A percentile compares a stretch with the other conserved stretches of the same genome.
Conservation (phyloP, 2,329 filamentous ascomycete species). For the Harringtonia aguacate region DNA sequence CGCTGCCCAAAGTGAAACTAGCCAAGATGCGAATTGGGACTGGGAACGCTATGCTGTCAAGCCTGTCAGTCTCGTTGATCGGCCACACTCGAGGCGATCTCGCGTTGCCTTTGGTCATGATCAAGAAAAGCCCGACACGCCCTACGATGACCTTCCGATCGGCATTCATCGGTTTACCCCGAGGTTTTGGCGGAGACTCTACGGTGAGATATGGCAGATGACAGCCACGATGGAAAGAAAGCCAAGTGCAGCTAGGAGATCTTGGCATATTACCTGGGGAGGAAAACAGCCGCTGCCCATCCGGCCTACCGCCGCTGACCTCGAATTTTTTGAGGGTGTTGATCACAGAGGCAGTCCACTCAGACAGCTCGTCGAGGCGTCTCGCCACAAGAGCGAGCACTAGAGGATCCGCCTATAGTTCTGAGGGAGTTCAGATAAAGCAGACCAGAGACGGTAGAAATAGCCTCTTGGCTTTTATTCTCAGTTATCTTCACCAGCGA, state of each 20-base stretch:
- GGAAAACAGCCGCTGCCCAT: slow-evolving; percentile 16
- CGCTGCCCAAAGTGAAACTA: slow-evolving; percentile 12
- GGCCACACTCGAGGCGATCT: slow-evolving; percentile 20
- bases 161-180: slow-evolving; percentile 23
- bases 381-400: neutral
- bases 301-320: slow-evolving; percentile 21
- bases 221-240: slow-evolving; percentile 29
- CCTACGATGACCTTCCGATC: slow-evolving; percentile 15
- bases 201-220: slow-evolving; percentile 32
- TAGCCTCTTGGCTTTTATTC: neutral
- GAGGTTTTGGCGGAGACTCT: slow-evolving; percentile 37
- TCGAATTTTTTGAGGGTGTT: slow-evolving; percentile 38
- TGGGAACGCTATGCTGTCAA: slow-evolving; percentile 31
- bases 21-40: slow-evolving; percentile 19
- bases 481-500: slow-evolving; percentile 29
- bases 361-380: neutral
- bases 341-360: slow-evolving; percentile 17
- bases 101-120: slow-evolving; percentile 25
- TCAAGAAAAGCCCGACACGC: slow-evolving; percentile 16
- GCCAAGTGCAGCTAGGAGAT: slow-evolving; percentile 8
- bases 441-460: too few relatives aligned
- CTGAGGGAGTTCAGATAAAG: too few relatives aligned
- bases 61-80: slow-evolving; percentile 28
- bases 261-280: slow-evolving; percentile 37
- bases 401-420: too few relatives aligned